Base-by-base conservation (phyloP, 768 basidiomycete species). In the Tylopilus balloui region DNA sequence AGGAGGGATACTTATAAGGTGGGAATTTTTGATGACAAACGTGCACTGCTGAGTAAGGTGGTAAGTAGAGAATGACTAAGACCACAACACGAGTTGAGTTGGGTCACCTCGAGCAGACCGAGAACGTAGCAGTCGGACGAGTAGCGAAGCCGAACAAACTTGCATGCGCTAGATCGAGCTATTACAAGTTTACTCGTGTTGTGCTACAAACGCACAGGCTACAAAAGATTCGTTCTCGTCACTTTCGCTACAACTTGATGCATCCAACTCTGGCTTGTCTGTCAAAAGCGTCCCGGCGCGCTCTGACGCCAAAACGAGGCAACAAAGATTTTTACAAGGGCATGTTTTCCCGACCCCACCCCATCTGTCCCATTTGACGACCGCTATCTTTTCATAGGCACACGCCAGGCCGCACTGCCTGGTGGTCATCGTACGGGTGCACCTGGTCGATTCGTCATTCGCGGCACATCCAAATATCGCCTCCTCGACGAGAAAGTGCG, bases 251-350 rank as follows among this genome's bases (percentile, higher is more conserved):
- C n/a, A 14, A 32, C 8, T 32, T 9, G 37, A 91, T 91, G 88
- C 77, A 81, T 60, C 78, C 87, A 5, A 86, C 90, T 19, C 64
- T 78, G 14, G 73, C 71, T n/a, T 73, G 80, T 47, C 72, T 84
- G 3, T 88, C 88, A 27, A 94, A 92, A 63, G 93, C 93, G 19
- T 91, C 88, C 0, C 76, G 95, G 48, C 74, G 81, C 21, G 80
- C 92, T 2, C 73, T 98, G 42, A 92, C 86, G 0, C 75, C 89
- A 0, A 97, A 97, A 67, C 72, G 83, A 40, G 95, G 81, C 14
- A 96, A 96, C 73, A 98, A 97, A 62, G 92, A 99, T 63, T 97
- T 77, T 65, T 97, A 96, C 77, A 98, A 98, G 70, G 95, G 95
- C 87, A 7, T n/a, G 69, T 42, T 8, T 31, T 34, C 15, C 17